phyloP scores from a whole-genome alignment of 495 filamentous ascomycete genomes.

The Annulohypoxylon bovei region DNA sequence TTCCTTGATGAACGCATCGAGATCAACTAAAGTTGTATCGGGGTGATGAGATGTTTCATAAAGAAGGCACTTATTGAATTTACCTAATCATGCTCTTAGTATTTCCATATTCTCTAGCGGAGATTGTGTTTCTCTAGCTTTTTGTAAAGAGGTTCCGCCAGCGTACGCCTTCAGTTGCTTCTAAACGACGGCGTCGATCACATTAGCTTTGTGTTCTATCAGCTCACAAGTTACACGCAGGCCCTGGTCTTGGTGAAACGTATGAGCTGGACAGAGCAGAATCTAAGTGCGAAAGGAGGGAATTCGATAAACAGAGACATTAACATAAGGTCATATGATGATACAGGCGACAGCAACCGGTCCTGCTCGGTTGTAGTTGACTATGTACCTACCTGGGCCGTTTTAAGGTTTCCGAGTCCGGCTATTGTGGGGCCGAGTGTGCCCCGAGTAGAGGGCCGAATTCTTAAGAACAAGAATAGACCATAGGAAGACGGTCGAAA shows the following conservation, averaged over 20 bases:
- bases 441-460: background rate
- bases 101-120: conserved; percentile 36
- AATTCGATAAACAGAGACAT: too few species aligned
- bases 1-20: conserved; percentile 48
- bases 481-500: too few species aligned
- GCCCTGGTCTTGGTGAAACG: too few species aligned
- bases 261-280: too few species aligned
- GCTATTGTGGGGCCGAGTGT: background rate
- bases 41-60: conserved; percentile 48
- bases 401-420: background rate
- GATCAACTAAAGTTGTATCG: conserved; percentile 53
- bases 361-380: background rate
- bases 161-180: conserved; percentile 40
- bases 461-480: background rate
- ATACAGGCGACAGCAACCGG: background rate
- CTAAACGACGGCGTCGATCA: conserved; percentile 39
- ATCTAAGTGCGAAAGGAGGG: too few species aligned
- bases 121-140: conserved; percentile 6
- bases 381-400: background rate
- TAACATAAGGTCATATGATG: background rate
- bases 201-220: conserved; percentile 29
- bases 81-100: conserved; percentile 43
- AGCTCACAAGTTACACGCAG: conserved; percentile 48
- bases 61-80: conserved; percentile 52
- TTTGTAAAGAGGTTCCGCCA: background rate